phyloP scores from a whole-genome alignment of 2,329 filamentous ascomycete genomes.

The Colletotrichum lupini region DNA sequence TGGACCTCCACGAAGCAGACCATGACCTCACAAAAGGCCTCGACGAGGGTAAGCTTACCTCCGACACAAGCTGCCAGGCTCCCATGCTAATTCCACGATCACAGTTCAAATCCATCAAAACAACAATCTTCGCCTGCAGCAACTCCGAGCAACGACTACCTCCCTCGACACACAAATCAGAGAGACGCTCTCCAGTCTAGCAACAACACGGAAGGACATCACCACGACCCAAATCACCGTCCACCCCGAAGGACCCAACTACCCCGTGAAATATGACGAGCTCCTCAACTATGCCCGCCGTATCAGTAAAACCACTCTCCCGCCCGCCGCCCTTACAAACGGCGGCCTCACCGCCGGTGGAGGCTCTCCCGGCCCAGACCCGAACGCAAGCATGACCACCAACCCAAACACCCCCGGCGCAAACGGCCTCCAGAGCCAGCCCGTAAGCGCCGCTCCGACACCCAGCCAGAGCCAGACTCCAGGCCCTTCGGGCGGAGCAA shows the following conservation, averaged over 20 bases:
- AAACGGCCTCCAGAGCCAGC: constrained; percentile 34
- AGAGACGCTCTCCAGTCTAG: constrained; percentile 75
- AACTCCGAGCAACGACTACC: constrained; percentile 74
- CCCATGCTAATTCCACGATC: background rate
- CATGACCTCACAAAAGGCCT: constrained; percentile 73
- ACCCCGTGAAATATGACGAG: constrained; percentile 75
- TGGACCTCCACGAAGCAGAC: constrained; percentile 78
- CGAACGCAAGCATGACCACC: constrained; percentile 28
- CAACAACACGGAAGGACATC: constrained; percentile 79
- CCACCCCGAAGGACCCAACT: constrained; percentile 62
- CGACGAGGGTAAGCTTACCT: constrained; percentile 64
- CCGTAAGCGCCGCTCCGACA: constrained; percentile 40
- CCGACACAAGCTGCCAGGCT: background rate
- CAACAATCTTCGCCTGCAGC: constrained; percentile 75
- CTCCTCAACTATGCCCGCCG: constrained; percentile 82
- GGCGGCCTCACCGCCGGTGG: constrained; percentile 41
- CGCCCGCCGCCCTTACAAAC: constrained; percentile 66
- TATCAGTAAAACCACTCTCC: constrained; percentile 83
- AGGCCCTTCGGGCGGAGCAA: constrained; percentile 32
- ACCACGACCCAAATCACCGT: constrained; percentile 69
- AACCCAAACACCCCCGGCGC: constrained; percentile 22
- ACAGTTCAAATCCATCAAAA: constrained; percentile 79
- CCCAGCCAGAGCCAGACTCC: constrained; percentile 37
- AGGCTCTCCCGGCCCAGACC: constrained; percentile 29
- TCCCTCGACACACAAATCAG: constrained; percentile 79